A percentile compares a stretch with the other conserved stretches of the same genome.
Evolutionary conservation across 352 stramenopile species (phyloP).

Genomic region (Phytophthora macrochlamydospora): DNA sequence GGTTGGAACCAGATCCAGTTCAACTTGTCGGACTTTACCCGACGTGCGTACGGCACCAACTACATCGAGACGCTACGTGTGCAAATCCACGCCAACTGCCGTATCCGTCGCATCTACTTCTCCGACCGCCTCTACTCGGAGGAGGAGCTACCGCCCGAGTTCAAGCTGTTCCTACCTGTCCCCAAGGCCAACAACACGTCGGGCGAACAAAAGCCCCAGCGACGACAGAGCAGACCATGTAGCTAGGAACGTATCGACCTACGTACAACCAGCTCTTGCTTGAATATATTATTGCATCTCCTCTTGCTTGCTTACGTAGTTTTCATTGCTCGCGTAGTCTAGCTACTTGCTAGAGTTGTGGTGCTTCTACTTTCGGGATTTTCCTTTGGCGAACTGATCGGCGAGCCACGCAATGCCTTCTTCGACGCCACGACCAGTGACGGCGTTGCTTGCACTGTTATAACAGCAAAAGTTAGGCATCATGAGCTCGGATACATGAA

Average conservation of each 20-base stretch:
- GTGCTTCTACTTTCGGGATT: slow-evolving; percentile 54
- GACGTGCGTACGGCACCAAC: slow-evolving; percentile 97
- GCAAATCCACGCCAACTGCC: slow-evolving; percentile 98
- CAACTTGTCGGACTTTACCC: slow-evolving; percentile 97
- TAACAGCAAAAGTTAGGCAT: slow-evolving; percentile 4
- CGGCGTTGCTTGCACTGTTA: slow-evolving; percentile 78
- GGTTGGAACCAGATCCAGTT: slow-evolving; percentile 99
- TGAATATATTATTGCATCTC: not conserved
- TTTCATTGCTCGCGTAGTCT: not conserved
- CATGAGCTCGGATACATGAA: not conserved
- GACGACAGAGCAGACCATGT: slow-evolving; percentile 49
- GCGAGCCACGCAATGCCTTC: slow-evolving; percentile 86
- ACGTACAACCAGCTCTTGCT: not conserved
- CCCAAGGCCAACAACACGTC: slow-evolving; percentile 80
- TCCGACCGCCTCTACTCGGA: slow-evolving; percentile 97
- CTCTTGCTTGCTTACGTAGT: not conserved
- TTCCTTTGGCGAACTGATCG: slow-evolving; percentile 70
- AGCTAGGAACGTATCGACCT: slow-evolving; percentile 10
- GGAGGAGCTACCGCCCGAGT: slow-evolving; percentile 96
- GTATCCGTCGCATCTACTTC: slow-evolving; percentile 98
- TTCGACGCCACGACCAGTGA: slow-evolving; percentile 77
- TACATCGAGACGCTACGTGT: slow-evolving; percentile 98
- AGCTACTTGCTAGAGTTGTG: slow-evolving; percentile 13
- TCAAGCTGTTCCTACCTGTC: slow-evolving; percentile 97
- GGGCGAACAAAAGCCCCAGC: slow-evolving; percentile 45